These are phyloP conservation scores for Sporothrix pseudoabietina DNA, from an alignment of 2,329 filamentous ascomycete genomes.

Conservation along the genomic window DNA sequence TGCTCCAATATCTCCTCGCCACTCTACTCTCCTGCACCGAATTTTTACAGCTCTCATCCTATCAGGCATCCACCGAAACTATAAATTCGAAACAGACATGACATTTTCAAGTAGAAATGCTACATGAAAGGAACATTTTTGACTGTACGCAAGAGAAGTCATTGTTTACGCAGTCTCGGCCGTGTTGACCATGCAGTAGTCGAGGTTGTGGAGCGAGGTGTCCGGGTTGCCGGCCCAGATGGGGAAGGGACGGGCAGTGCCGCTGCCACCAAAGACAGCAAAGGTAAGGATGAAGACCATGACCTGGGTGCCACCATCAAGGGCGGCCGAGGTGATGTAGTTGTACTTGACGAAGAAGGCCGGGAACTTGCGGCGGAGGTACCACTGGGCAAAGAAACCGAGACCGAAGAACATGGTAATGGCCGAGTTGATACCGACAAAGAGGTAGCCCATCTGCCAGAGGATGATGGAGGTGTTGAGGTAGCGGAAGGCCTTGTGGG, in stretches of 20 bases:
- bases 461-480: conserved; percentile 44
- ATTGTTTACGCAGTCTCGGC: conserved; percentile 5
- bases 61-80: not conserved
- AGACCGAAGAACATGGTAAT: conserved; percentile 39
- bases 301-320: conserved; percentile 46
- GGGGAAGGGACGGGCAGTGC: conserved; percentile 43
- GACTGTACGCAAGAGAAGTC: not conserved
- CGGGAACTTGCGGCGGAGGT: conserved; percentile 43
- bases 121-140: not conserved
- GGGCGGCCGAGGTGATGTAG: conserved; percentile 46
- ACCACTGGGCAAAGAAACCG: conserved; percentile 42
- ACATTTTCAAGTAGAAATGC: not conserved
- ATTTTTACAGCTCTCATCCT: not conserved
- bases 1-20: not conserved
- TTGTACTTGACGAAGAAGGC: conserved; percentile 47
- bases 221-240: conserved; percentile 33
- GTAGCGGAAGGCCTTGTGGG: conserved; percentile 65
- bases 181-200: conserved; percentile 32
- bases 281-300: conserved; percentile 48
- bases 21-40: not conserved
- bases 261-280: conserved; percentile 49
- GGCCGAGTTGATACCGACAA: conserved; percentile 45
- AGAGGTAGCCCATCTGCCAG: conserved; percentile 37
- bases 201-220: conserved; percentile 29
- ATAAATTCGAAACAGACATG: not conserved